A percentile compares a stretch with the other conserved stretches of the same genome.
phyloP scores from a whole-genome alignment of 176 grass and related monocot genomes.

The Ampelocalamus luodianensis region DNA sequence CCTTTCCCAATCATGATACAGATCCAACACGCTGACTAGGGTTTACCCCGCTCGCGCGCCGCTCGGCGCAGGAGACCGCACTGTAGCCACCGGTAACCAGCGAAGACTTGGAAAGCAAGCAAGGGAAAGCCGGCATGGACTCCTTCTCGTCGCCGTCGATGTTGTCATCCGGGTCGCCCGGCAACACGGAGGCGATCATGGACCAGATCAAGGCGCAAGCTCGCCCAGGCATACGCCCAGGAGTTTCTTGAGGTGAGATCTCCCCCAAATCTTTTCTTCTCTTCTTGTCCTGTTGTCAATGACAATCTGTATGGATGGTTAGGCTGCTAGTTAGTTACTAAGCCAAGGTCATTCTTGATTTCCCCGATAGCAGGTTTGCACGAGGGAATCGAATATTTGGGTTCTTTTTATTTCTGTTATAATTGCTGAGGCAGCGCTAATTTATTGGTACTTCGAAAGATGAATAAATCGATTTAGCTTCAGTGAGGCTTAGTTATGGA shows the following conservation, averaged over 20 bases:
- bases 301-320: constrained; percentile 17
- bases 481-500: background rate
- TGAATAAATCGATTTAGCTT: background rate
- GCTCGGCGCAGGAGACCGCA: too few relatives aligned
- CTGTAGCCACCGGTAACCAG: background rate
- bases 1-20: background rate
- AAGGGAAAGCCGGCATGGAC: constrained; percentile 57
- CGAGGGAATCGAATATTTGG: background rate
- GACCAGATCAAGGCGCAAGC: constrained; percentile 87
- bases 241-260: constrained; percentile 73
- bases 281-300: background rate
- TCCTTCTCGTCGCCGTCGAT: constrained; percentile 82
- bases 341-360: background rate
- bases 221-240: constrained; percentile 85
- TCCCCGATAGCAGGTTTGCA: background rate
- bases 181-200: constrained; percentile 70
- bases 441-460: background rate
- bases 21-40: constrained; percentile 10
- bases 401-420: background rate
- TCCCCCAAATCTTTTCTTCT: background rate
- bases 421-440: background rate
- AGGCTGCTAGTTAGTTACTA: background rate
- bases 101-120: constrained; percentile 40
- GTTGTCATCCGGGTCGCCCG: constrained; percentile 46
- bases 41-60: constrained; percentile 28